Base-by-base conservation (phyloP, 1,139 yeast genomes). In the Sporopachydermia cereana region DNA sequence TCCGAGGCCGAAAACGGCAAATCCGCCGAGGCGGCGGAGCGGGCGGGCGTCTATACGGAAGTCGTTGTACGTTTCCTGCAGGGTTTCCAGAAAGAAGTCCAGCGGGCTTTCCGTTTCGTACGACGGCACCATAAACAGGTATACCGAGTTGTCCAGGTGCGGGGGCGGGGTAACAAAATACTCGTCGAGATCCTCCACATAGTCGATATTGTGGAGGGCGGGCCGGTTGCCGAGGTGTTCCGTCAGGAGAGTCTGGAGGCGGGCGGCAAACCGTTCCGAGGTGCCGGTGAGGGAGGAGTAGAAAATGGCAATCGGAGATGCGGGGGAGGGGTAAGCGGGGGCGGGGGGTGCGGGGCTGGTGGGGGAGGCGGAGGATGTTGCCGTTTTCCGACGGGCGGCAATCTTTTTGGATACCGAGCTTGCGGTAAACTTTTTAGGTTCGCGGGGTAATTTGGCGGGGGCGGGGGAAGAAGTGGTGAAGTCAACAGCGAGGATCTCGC, bases 71-170 rank as follows among this genome's bases (percentile, higher is more conserved):
- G 93, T 85, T 47, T 88, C 96, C 50, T 76, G 71, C 54, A 88
- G 68, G 45, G 84, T 80, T 56, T 85, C 94, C 48, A 88, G 67
- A 60, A 86, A 86, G 58, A 79, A 88, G 61, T 88, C 97, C 43
- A 89, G 72, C 9, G 96, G 96, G 1, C 94, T 84, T 61, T 88
- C 96, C 0, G 89, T 84, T 54, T 86, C 96, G 58, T 88, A 88
- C 0, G 96, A 85, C 2, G 97, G 97, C 24, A 88, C 68, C 16
- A 88, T 85, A 51, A 88, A 55, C 22, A 89, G 58, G 56, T 85
- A 88, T n/a, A 84, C 64, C 41, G 76, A 68, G 34, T 69, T 64
- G 4, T 63, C 64, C 24, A 61, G 54, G 24, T 61, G 57, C 4
- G 59, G 53, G 4, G 86, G 84, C 14, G 81, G 77, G 43, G 76